Evolutionary conservation across 2,329 filamentous ascomycete genomes (phyloP).

Genomic region (Calonectria crousiana): DNA sequence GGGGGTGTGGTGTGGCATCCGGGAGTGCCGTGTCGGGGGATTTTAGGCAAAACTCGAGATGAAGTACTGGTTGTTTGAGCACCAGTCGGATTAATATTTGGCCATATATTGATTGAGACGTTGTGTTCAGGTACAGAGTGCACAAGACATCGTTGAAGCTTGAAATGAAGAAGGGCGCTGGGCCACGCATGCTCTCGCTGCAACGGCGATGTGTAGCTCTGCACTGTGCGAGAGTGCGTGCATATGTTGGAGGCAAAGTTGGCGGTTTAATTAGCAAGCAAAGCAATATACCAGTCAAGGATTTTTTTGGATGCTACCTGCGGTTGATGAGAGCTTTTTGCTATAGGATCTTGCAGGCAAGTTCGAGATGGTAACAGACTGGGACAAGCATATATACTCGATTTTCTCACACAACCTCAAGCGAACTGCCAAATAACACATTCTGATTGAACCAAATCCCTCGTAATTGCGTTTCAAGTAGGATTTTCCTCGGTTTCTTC

Average conservation of each 20-base stretch:
- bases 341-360: background rate
- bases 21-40: background rate
- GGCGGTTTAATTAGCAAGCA: background rate
- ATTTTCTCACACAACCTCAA: no score
- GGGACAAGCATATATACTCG: no score
- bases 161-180: background rate
- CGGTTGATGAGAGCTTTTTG: background rate
- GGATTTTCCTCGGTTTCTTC: no score
- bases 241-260: background rate
- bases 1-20: conserved; percentile 6
- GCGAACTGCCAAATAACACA: no score
- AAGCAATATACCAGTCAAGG: background rate
- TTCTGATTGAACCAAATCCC: no score
- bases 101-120: background rate
- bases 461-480: no score
- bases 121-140: background rate
- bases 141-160: background rate
- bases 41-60: conserved; percentile 22
- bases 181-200: background rate
- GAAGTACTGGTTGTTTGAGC: background rate
- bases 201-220: background rate
- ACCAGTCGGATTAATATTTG: background rate
- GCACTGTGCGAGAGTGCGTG: background rate
- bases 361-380: background rate
- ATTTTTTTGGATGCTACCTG: background rate